phyloP scores from a whole-genome alignment of 331 rosid genomes.

The Quercus lobata region DNA sequence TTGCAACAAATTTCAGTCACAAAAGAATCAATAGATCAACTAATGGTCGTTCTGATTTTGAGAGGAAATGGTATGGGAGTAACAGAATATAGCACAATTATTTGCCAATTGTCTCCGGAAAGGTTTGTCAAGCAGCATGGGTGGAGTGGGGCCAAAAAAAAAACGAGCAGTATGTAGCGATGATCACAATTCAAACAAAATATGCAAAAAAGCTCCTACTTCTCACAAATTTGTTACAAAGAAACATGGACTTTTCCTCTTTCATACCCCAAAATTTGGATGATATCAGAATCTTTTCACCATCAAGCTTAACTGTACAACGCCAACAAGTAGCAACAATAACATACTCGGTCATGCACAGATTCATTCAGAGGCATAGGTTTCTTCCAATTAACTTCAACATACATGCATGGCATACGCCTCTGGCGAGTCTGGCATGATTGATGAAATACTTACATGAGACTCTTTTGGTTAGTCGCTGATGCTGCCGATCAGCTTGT shows the following conservation, averaged over 20 bases:
- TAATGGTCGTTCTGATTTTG: too few relatives aligned
- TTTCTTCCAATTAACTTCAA: background rate
- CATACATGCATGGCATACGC: too few relatives aligned
- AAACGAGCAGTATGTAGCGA: background rate
- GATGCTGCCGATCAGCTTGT: background rate
- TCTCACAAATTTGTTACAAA: background rate
- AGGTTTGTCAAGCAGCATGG: background rate
- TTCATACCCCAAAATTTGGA: background rate
- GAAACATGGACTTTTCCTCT: background rate
- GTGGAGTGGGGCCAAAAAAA: background rate
- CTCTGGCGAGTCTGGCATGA: background rate
- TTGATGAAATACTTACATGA: background rate
- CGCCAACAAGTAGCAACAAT: background rate
- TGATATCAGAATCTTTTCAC: background rate
- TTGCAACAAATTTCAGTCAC: too few relatives aligned
- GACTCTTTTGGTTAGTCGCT: background rate
- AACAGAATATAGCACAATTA: too few relatives aligned
- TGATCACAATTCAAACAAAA: background rate
- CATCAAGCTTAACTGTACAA: background rate
- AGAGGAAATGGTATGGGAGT: too few relatives aligned
- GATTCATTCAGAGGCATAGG: background rate
- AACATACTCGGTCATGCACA: background rate
- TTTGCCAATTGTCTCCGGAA: background rate
- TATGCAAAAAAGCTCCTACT: background rate
- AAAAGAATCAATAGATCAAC: too few relatives aligned